Evolutionary conservation across 495 filamentous ascomycete genomes (phyloP).

Genomic region (Penicillium cataractarum): DNA sequence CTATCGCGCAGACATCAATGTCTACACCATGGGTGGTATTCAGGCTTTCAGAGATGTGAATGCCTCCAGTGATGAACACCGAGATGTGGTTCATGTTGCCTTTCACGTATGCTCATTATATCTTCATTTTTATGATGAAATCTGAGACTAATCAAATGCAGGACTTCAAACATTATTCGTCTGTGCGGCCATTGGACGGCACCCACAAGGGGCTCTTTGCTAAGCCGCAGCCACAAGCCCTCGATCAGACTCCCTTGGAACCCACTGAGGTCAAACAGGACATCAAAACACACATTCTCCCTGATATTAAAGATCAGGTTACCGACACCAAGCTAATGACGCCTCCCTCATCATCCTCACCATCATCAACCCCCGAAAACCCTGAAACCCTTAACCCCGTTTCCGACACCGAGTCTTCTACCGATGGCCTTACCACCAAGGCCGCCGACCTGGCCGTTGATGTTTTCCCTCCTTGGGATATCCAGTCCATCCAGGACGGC

Average conservation of each 20-base stretch:
- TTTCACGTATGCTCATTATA: constrained; percentile 62
- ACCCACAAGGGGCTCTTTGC: constrained; percentile 55
- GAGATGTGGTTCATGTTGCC: constrained; percentile 63
- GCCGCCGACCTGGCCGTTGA: constrained; percentile 42
- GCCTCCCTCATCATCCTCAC: not conserved
- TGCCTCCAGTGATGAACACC: constrained; percentile 44
- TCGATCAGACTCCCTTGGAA: constrained; percentile 44
- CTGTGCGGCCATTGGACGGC: constrained; percentile 64
- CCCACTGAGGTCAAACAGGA: constrained; percentile 25
- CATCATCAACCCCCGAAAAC: constrained; percentile 21
- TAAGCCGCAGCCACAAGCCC: not conserved
- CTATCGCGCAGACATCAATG: constrained; percentile 64
- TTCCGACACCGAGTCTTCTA: constrained; percentile 16
- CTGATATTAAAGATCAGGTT: not conserved
- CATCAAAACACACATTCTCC: constrained; percentile 11
- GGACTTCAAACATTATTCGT: constrained; percentile 74
- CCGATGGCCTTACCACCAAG: constrained; percentile 4
- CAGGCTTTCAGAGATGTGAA: constrained; percentile 51
- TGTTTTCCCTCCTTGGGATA: constrained; percentile 59
- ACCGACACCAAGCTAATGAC: not conserved
- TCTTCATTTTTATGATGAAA: not conserved
- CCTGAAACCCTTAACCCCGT: constrained; percentile 19
- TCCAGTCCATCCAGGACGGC: constrained; percentile 59
- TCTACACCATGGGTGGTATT: constrained; percentile 58
- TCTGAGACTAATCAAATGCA: constrained; percentile 7